Base-by-base conservation (phyloP, 108 stramenopile genomes). In the Stephanodiscus triporus region DNA sequence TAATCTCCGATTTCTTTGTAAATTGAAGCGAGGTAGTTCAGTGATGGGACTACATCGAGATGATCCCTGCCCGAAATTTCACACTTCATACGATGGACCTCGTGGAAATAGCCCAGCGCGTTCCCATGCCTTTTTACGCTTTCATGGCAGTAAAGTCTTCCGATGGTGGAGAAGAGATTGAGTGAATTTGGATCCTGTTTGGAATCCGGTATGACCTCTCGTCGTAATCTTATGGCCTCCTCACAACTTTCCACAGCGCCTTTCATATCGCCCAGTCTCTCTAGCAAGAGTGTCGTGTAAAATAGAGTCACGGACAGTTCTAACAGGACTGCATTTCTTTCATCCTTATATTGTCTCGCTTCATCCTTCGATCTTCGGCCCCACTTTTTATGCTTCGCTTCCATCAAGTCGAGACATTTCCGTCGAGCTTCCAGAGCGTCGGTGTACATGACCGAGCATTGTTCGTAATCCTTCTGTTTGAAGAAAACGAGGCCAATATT, bases 11-110 rank as follows among this genome's bases (percentile, higher is more conserved):
- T 53, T 38, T 69, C 72, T 0, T 61, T 34, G 27, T 79, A 51
- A 34, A 83, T 68, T 37, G 24, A 78, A 1, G 77, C 82, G 19
- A 83, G 78, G 34, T 56, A 79, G 82, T 83, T 83, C 38, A 83
- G 55, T 19, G 82, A 36, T 10, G 73, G 73, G 32, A 74, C 82
- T 24, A 83, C 66, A 37, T 83, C 82, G 16, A 79, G 17, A 70
- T 83, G 82, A 61, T 68, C 72, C 7, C 53, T 60, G 10, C 80
- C 73, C 6, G 47, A 45, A 49, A 71, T 24, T 38, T 78, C 60
- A 30, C 59, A 70, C 49, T 78, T 78, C 56, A 78, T 65, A 17
- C 69, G 68, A 23, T 69, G 77, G 48, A 78, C 70, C 37, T 81
- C 69, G 51, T 75, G 68, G 58, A 81, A 72, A 45, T 81, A 69